These are phyloP conservation scores for Kodamaea fukazawae DNA, from an alignment of 805 yeast genomes.

Conservation along the genomic window DNA sequence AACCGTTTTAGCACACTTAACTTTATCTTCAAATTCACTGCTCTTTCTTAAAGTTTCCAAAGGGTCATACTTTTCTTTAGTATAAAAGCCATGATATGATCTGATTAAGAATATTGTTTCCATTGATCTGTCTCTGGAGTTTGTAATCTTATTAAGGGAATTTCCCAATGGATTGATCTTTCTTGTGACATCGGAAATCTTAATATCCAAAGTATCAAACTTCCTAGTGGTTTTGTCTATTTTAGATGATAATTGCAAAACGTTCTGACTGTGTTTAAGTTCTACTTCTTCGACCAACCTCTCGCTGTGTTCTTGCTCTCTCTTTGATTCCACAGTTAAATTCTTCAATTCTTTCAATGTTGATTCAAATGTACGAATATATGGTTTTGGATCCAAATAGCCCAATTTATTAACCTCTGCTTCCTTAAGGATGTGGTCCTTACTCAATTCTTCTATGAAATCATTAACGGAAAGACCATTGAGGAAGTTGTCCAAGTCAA, in stretches of 20 bases:
- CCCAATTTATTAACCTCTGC: constrained; percentile 51
- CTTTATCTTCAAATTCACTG: constrained; percentile 46
- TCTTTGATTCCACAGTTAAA: constrained; percentile 54
- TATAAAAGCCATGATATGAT: constrained; percentile 73
- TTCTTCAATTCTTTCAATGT: constrained; percentile 69
- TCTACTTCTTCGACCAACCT: constrained; percentile 60
- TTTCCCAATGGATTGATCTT: constrained; percentile 70
- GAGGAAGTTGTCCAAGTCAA: constrained; percentile 61
- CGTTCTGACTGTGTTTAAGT: constrained; percentile 63
- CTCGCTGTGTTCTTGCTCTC: constrained; percentile 50
- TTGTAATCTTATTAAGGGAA: constrained; percentile 62
- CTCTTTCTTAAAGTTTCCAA: constrained; percentile 57
- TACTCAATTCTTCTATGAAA: constrained; percentile 75
- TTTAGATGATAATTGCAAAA: constrained; percentile 51
- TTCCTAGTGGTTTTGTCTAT: constrained; percentile 45
- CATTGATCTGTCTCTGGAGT: constrained; percentile 68
- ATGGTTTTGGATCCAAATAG: constrained; percentile 86
- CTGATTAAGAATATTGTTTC: constrained; percentile 71
- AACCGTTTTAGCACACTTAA: constrained; percentile 67
- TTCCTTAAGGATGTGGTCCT: constrained; percentile 55
- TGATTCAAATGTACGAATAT: constrained; percentile 87
- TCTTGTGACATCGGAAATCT: constrained; percentile 55
- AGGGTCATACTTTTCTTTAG: constrained; percentile 52
- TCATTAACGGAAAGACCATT: constrained; percentile 72
- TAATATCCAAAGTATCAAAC: constrained; percentile 50